Evolutionary conservation across 2,329 filamentous ascomycete genomes (phyloP).

Genomic region (Trichoderma hamatum): DNA sequence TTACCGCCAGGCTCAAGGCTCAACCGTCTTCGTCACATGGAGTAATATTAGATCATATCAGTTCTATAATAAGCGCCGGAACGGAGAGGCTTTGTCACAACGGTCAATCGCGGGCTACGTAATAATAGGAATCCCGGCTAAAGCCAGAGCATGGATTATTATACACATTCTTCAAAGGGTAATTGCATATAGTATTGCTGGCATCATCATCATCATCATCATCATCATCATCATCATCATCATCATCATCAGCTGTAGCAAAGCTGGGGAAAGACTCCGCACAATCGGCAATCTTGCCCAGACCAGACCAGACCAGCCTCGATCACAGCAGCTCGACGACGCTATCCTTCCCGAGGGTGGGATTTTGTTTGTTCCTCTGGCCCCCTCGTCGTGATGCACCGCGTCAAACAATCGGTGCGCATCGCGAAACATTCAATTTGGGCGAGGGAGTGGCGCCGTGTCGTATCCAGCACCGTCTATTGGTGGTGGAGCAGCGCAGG

Average conservation of each 20-base stretch:
- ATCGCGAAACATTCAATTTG: constrained; percentile 16
- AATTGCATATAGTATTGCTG: no score
- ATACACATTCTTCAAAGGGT: neutral
- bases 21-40: neutral
- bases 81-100: neutral
- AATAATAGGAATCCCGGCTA: neutral
- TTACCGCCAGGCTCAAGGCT: neutral
- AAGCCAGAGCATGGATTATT: neutral
- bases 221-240: neutral
- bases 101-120: neutral
- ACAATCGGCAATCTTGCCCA: constrained; percentile 16
- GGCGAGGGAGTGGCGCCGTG: constrained; percentile 15
- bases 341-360: neutral
- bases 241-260: neutral
- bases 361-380: neutral
- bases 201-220: neutral
- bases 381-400: neutral
- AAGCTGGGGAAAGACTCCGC: neutral
- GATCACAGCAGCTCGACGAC: neutral
- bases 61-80: constrained; percentile 6
- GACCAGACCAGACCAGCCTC: neutral
- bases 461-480: constrained; percentile 7
- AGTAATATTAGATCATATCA: neutral
- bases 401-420: constrained; percentile 20
- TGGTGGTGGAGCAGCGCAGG: constrained; percentile 18